These are phyloP conservation scores for Acanthamoeba sp. DNA, from an alignment of 208 protist species.

Conservation along the genomic window DNA sequence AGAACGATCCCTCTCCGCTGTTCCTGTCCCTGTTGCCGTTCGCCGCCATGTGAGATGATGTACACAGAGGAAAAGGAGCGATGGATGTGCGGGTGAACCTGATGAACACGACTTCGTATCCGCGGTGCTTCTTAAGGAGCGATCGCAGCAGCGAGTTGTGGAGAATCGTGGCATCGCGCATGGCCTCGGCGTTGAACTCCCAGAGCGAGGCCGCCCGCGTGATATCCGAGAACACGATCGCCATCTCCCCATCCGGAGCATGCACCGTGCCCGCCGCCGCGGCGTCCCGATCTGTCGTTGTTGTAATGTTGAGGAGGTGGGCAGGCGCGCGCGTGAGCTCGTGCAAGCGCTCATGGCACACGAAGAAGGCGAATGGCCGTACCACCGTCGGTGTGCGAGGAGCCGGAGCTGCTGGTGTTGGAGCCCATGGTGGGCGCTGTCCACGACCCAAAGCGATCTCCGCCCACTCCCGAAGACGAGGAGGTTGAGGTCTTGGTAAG, in stretches of 20 bases:
- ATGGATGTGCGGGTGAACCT: not conserved
- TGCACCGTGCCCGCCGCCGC: not conserved
- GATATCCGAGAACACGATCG: conserved; percentile 53
- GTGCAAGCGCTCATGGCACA: not conserved
- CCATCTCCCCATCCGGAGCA: conserved; percentile 1
- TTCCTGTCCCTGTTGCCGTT: conserved; percentile 22
- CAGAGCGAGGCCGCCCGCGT: conserved; percentile 45
- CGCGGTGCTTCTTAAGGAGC: conserved; percentile 59
- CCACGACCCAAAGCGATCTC: conserved; percentile 20
- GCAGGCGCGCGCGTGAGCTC: too few relatives aligned
- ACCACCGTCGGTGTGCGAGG: not conserved
- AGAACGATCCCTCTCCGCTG: conserved; percentile 72
- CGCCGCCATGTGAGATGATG: too few relatives aligned
- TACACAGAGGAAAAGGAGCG: not conserved
- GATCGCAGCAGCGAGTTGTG: conserved; percentile 11
- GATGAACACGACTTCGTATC: conserved; percentile 53
- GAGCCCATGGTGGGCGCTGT: not conserved
- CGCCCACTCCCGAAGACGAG: not conserved
- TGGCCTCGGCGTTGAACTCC: conserved; percentile 68
- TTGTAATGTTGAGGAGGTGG: not conserved
- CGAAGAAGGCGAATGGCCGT: not conserved
- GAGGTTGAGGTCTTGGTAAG: conserved; percentile 3
- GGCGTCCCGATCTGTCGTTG: not conserved
- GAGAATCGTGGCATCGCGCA: conserved; percentile 33
- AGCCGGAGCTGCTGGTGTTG: not conserved